Evolutionary conservation across 148 eudicot genomes (phyloP), one percentile per base, ranked within the genome.

Genomic region (Rhododendron williamsianum): DNA sequence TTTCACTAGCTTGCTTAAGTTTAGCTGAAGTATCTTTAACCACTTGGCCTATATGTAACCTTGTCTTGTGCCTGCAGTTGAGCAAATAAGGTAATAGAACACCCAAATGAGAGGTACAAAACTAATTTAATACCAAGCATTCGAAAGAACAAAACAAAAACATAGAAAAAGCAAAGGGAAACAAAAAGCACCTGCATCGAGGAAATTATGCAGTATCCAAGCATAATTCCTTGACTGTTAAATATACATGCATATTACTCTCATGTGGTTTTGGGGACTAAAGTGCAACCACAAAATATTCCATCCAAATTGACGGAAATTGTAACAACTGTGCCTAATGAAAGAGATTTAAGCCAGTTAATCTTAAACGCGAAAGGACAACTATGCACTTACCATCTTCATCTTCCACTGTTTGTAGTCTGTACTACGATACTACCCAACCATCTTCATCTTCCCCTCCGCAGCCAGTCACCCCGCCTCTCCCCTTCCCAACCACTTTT

Each of bases 1-100:
- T 83, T 36, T 88, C 88, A 84, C 88, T 88, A 35, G 85, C 90
- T 88, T 83, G 84, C 88, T 88, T 88, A 11, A 88, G 88, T 84
- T 88, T 88, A 48, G 82, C 86, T 35, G 90, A 88, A 74, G 90
- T 88, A 76, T 86, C 90, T 58, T 88, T 88, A 58, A 88, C 90
- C 85, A 88, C 76, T 80, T 88, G 88, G 54, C 88, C 87, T 73
- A 85, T 86, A 79, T 88, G 87, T 45, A 85, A 60, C 84, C 90
- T 88, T 78, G 87, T 85, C 81, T 83, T 88, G 87, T 83, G 90
- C 86, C 90, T 88, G 84, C 69, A 86, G 76, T 60, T 54, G 23
- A 83, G 60, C 33, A 78, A 86, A 63, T 46, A 30, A 69, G 36
- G 30, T 35, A 51, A 46, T 4, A 84, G 19, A 19, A 60, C 76